These are phyloP conservation scores for Friedmanniomyces endolithicus DNA, from an alignment of 495 filamentous ascomycete species.

Conservation along the genomic window DNA sequence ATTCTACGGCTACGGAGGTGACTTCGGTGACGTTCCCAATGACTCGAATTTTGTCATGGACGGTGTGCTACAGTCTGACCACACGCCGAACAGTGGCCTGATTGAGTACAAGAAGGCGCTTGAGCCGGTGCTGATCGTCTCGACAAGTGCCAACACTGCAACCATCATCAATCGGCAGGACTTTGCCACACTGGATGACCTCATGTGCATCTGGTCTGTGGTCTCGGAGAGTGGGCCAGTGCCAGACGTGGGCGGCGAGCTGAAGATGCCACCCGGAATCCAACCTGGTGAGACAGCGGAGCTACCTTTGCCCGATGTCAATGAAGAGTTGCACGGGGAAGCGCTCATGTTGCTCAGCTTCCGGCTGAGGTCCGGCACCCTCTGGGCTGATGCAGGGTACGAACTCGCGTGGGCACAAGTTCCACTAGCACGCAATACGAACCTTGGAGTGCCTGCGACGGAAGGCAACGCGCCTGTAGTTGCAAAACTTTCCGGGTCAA, in stretches of 20 bases:
- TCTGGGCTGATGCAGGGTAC: conserved; percentile 6
- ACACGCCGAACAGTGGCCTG: conserved; percentile 47
- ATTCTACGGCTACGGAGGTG: conserved; percentile 56
- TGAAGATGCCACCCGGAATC: background rate
- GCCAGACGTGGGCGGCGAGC: background rate
- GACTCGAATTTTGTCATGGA: conserved; percentile 56
- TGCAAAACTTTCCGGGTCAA: background rate
- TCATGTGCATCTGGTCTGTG: conserved; percentile 4
- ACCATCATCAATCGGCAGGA: conserved; percentile 7
- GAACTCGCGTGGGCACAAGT: conserved; percentile 5
- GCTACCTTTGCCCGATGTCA: background rate
- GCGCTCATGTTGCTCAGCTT: conserved; percentile 4
- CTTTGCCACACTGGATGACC: conserved; percentile 3
- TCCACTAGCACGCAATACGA: background rate
- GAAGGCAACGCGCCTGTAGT: background rate
- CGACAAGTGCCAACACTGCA: background rate
- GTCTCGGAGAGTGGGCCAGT: background rate
- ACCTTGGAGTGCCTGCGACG: background rate
- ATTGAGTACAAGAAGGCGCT: conserved; percentile 50
- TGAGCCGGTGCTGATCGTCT: conserved; percentile 37
- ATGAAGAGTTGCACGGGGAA: background rate
- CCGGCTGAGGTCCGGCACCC: background rate
- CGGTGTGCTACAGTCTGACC: conserved; percentile 46
- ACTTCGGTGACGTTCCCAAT: conserved; percentile 55
- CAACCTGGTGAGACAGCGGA: background rate